Base-by-base conservation (phyloP, 768 basidiomycete species). In the Chlorophyllum brunneum region DNA sequence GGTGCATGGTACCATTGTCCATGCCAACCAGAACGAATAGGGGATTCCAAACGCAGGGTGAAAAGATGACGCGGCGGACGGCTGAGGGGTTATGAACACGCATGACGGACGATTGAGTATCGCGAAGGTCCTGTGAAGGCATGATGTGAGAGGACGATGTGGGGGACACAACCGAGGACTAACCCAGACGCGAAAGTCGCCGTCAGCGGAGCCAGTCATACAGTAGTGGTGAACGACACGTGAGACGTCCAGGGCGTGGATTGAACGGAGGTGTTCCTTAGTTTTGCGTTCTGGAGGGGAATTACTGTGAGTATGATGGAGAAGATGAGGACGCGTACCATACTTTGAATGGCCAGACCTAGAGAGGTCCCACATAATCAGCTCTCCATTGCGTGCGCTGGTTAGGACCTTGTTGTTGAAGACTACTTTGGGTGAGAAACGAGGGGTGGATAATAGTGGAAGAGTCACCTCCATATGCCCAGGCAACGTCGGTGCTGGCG, bases 321-420 rank as follows among this genome's bases (percentile, higher is more conserved):
- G 38, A 40, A 53, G 31, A 27, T 16, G 16, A 51, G 44, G 16
- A 42, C 11, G 57, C 77, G 44, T 59, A 91, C 88, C 88, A 59
- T 80, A 87, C 68, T 90, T 91, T 36, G 79, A 78, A 2, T 71
- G 62, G 2, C 86, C 84, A 18, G 75, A 66, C 63, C 82, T 86
- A 58, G 83, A 80, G 24, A 90, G 58, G 63, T 91, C 88, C 89
- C 89, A 92, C 74, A 90, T 79, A 26, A 90, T 86, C 31, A 92
- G 76, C 48, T 91, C 89, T 1, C 89, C 89, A 56, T 89, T 91
- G 13, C 85, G 72, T 1, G 86, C 86, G 60, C 88, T 88, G 2
- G 89, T 91, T 18, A 92, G 65, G 43, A 91, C 80, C 68, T 91
- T 92, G 65, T 83, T 82, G 63, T 71, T 81, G 67, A 81, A 88